Evolutionary conservation across 192 early-diverging fungal species (phyloP).

Genomic region (Paraglomus brasilianum): DNA sequence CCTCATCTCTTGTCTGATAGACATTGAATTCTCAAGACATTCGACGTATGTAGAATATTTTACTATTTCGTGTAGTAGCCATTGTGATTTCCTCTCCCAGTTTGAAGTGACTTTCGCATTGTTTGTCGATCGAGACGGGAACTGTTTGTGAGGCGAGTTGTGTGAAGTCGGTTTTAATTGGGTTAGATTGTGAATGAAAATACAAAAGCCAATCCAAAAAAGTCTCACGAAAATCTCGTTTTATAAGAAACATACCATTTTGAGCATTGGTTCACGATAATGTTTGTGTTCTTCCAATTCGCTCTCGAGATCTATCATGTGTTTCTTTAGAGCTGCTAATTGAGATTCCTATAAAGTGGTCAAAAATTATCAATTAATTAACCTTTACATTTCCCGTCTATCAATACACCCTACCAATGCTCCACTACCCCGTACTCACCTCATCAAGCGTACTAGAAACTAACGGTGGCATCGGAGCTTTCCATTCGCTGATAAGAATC

Average conservation of each 20-base stretch:
- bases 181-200: not conserved
- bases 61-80: slow-evolving; percentile 78
- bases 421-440: not conserved
- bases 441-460: slow-evolving; percentile 42
- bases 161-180: slow-evolving; percentile 35
- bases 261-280: slow-evolving; percentile 51
- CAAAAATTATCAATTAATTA: no score
- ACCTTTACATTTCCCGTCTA: no score
- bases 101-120: slow-evolving; percentile 68
- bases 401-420: not conserved
- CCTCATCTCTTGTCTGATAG: not conserved
- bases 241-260: slow-evolving; percentile 39
- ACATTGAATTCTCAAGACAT: slow-evolving; percentile 63
- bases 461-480: slow-evolving; percentile 48
- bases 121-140: slow-evolving; percentile 56
- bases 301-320: slow-evolving; percentile 60
- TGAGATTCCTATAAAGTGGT: slow-evolving; percentile 51
- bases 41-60: slow-evolving; percentile 82
- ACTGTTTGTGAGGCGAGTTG: no score
- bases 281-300: slow-evolving; percentile 73
- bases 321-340: slow-evolving; percentile 60
- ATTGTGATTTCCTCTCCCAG: slow-evolving; percentile 78
- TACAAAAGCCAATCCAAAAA: not conserved
- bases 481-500: slow-evolving; percentile 48
- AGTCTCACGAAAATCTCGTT: not conserved